Conservation (phyloP, 179 eudicot species). For the Drosera spatulata region DNA sequence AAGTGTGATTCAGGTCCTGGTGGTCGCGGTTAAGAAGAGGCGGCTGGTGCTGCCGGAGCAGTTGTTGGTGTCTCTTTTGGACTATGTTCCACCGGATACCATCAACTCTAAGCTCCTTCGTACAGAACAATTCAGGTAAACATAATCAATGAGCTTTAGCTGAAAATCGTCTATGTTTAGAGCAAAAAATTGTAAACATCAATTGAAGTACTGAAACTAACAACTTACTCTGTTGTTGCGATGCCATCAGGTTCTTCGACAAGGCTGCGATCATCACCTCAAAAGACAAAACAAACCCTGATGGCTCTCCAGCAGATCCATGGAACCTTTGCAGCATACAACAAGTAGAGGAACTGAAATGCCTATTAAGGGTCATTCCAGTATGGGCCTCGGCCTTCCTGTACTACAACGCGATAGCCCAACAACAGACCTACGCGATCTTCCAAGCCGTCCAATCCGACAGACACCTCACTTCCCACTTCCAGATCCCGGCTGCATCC, state of each 20-base stretch:
- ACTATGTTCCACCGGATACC: constrained; percentile 18
- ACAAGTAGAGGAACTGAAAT: constrained; percentile 65
- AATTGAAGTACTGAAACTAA: neutral
- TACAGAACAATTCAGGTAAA: constrained; percentile 46
- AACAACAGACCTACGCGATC: constrained; percentile 33
- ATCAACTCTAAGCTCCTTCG: constrained; percentile 17
- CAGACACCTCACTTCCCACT: constrained; percentile 20
- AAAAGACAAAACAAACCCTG: constrained; percentile 36
- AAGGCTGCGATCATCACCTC: constrained; percentile 52
- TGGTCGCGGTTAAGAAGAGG: constrained; percentile 36
- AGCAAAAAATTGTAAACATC: neutral
- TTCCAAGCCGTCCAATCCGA: constrained; percentile 74
- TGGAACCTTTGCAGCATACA: constrained; percentile 65
- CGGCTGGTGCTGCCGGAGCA: constrained; percentile 16
- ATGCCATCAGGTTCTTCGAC: constrained; percentile 36
- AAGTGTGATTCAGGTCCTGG: constrained; percentile 28
- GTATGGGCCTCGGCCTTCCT: constrained; percentile 49
- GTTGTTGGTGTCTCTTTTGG: constrained; percentile 18
- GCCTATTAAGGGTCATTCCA: constrained; percentile 61
- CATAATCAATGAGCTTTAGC: neutral
- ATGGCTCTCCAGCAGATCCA: constrained; percentile 45
- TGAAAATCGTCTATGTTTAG: neutral
- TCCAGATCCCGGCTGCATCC: constrained; percentile 67
- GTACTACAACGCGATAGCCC: constrained; percentile 15
- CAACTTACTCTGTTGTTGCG: neutral